Evolutionary conservation across 257 asterid genomes (phyloP), one percentile per base, ranked within the genome.

Genomic region (Primulina tabacum): DNA sequence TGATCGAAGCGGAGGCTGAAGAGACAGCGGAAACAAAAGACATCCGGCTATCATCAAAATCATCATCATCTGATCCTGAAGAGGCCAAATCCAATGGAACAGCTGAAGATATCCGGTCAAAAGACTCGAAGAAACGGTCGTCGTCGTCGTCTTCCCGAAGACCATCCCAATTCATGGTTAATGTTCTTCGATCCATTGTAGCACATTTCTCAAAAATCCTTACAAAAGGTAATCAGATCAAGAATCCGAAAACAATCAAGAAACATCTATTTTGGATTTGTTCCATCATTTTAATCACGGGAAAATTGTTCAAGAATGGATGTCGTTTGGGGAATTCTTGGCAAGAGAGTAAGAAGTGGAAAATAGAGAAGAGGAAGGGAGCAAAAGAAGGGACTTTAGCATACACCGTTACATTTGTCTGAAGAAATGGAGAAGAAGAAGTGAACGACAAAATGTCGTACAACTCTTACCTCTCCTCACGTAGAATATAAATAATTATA

Each of bases 101-200:
- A 6, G 77, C 95, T 0, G 93, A 76, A 3, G 99, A 94, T 37
- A 88, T 76, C 8, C 97, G 76, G 0, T 79, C 79, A 1, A 28
- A 43, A 28, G 96, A 62, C 78, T 94, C 99, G 47, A 86, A 94
- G 85, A 94, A 94, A 21, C 57, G 81, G 47, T 90, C 95, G 29
- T 94, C 98, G 11, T 89, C 95, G 8, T 90, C 90, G 9, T 82
- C 89, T 3, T 84, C 92, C 6, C 82, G 85, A 7, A 89, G 81
- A 5, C 88, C 88, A 20, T 88, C 97, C 97, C 95, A 94, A 73
- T 83, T 76, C 99, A 94, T 89, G 34, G 99, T 87, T 32, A 91
- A 79, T 67, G 90, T 94, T 72, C 97, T 86, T 62, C 87, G 87
- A 47, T 75, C 83, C 96, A 86, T 88, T 6, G 78, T 69, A 69